Base-by-base conservation (phyloP, 225 moss, liverwort and hornwort species). In the Marchantia paleacea region DNA sequence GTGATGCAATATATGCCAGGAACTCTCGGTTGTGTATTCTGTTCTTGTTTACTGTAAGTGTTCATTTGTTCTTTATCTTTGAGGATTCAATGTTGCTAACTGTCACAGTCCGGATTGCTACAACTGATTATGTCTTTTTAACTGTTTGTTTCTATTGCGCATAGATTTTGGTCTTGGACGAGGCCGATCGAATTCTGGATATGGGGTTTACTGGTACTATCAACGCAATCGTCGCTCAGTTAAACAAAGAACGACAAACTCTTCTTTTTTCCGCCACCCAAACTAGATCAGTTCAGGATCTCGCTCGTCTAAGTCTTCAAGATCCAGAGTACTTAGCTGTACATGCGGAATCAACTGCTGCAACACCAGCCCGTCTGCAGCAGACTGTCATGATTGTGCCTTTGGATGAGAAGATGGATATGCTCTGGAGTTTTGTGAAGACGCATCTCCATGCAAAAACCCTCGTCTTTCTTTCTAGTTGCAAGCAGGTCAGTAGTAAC, bases 381-480 rank as follows among this genome's bases (percentile, higher is more conserved):
- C 95, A 99, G 80, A 91, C 89, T 82, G 95, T 82, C 8, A 99
- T 99, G 94, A 88, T 99, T 24, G 90, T 99, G 62, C 92, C 94
- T 25, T 84, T 99, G 85, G 91, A 99, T 60, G 93, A 95, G 88
- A 99, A 99, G 84, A 85, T 99, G 90, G 93, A 94, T 67, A 67
- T 99, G 87, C 84, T 99, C 7, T 95, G 95, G 95, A 95, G 99
- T 87, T 99, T 99, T 72, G 91, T 99, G 70, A 99, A 95, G 81
- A 88, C 92, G 3, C 99, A 99, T 82, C 89, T 99, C 55, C 94
- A 88, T 67, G 87, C 87, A 19, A 99, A 99, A 80, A 95, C 90
- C 50, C 91, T 95, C 12, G 92, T 99, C 25, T 99, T 95, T 75
- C 80, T 99, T 57, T 95, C 99, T 66, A 95, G 92, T 83, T 95